Evolutionary conservation across 805 yeast species (phyloP).

Genomic region (Suhomyces sp.): DNA sequence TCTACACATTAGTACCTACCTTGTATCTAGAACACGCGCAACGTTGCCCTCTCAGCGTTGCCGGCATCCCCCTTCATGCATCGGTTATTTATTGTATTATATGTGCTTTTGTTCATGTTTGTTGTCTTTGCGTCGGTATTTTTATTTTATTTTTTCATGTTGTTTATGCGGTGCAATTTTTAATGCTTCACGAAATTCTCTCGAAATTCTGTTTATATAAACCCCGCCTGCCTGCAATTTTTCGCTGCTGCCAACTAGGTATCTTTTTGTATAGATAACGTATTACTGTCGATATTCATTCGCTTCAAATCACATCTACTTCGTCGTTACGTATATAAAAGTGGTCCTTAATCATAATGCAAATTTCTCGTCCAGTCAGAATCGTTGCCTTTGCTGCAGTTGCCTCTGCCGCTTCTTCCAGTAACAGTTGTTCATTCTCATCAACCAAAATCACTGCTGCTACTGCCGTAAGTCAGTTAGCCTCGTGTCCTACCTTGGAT

Average conservation of each 20-base stretch:
- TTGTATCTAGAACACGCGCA: neutral
- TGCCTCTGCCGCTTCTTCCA: conserved; percentile 9
- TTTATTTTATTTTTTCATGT: neutral
- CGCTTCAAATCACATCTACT: neutral
- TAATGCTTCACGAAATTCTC: neutral
- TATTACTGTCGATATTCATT: neutral
- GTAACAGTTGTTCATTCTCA: conserved; percentile 36
- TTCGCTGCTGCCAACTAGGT: neutral
- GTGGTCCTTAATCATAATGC: conserved; percentile 4
- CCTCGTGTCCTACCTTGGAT: conserved; percentile 40
- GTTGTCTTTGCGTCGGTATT: neutral
- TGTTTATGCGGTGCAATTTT: neutral
- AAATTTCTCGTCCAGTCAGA: conserved; percentile 4
- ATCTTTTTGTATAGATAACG: neutral
- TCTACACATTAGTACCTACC: neutral
- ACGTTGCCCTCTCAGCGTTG: neutral
- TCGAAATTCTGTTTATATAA: neutral
- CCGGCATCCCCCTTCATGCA: neutral
- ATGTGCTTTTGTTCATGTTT: neutral
- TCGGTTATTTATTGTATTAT: neutral
- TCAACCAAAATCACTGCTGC: conserved; percentile 37
- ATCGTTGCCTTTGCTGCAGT: conserved; percentile 6
- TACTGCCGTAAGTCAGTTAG: conserved; percentile 30
- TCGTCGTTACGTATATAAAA: conserved; percentile 1
- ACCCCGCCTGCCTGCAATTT: neutral